phyloP scores from a whole-genome alignment of 2,329 filamentous ascomycete genomes.

The Colletotrichum lentis region DNA sequence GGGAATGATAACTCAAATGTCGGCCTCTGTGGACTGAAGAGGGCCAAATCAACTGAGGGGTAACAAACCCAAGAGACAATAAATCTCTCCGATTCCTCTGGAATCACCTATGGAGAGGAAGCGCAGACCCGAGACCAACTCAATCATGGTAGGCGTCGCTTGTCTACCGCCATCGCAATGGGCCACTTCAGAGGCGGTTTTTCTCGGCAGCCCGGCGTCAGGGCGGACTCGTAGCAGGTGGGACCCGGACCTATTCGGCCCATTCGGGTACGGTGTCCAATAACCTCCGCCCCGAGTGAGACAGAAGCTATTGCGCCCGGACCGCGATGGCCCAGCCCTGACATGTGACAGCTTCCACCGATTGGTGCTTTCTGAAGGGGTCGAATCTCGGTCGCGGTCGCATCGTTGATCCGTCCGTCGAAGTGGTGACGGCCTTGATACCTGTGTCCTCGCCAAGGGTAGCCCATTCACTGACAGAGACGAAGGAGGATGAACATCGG shows the following conservation, averaged over 20 bases:
- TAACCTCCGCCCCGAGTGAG: slow-evolving; percentile 23
- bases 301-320: slow-evolving; percentile 8
- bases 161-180: background rate
- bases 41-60: no score
- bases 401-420: background rate
- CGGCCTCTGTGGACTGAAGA: no score
- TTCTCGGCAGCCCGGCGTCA: background rate
- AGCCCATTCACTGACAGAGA: background rate
- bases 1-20: no score
- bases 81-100: background rate
- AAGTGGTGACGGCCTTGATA: background rate
- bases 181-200: background rate
- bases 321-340: background rate
- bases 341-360: slow-evolving; percentile 20
- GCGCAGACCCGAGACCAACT: background rate
- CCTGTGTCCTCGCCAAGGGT: background rate
- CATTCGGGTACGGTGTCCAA: slow-evolving; percentile 28
- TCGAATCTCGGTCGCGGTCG: background rate
- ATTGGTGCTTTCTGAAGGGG: background rate
- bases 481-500: background rate
- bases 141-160: background rate
- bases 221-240: slow-evolving; percentile 18
- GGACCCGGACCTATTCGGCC: slow-evolving; percentile 27
- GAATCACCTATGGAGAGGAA: background rate
- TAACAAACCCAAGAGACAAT: background rate